Evolutionary conservation across 768 basidiomycete genomes (phyloP), one percentile per base, ranked within the genome.

Genomic region (Pisolithus tinctorius): DNA sequence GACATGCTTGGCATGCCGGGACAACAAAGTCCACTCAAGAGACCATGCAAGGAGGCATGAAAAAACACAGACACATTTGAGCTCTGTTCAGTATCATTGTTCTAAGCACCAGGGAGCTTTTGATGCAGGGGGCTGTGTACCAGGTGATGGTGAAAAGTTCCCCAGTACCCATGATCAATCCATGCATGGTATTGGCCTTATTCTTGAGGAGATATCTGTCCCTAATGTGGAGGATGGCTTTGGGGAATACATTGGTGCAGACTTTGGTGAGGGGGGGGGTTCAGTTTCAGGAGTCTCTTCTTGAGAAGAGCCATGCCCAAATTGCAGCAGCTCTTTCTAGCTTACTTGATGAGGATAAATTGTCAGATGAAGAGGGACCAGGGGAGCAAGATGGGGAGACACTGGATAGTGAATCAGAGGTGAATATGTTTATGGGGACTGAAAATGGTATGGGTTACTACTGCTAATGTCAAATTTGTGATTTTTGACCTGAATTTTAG

Each of bases 321-420:
- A 48, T 48, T 23, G 20, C 14, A 6, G 37, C 25, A 37, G 20
- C 37, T 25, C 29, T 38, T 27, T 25, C 26, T 10, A 30, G 29
- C 13, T 16, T 48, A 38, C 29, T 48, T 23, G 36, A 48, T 48
- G 47, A 48, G 4, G 37, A 48, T 9, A 40, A 48, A 10, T 40
- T 48, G 13, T 48, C 36, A 38, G 47, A 48, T 27, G 37, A 48
- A n/a, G 37, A 48, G 47, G 47, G 13, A 48, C 34, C 34, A 3
- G 34, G 29, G 8, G 20, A 48, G 7, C 20, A 27, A 47, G 26
- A 38, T 25, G 34, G 6, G 23, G 27, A 2, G 6, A 17, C 20
- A 20, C 20, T 20, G 20, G 20, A 20, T 20, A 20, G 47, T 36
- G 37, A 38, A 38, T 38, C 6, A 14, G 13, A 6, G 20, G 20